Evolutionary conservation across 768 basidiomycete species (phyloP), one percentile per base, ranked within the genome.

Genomic region (Boletus bicolor): DNA sequence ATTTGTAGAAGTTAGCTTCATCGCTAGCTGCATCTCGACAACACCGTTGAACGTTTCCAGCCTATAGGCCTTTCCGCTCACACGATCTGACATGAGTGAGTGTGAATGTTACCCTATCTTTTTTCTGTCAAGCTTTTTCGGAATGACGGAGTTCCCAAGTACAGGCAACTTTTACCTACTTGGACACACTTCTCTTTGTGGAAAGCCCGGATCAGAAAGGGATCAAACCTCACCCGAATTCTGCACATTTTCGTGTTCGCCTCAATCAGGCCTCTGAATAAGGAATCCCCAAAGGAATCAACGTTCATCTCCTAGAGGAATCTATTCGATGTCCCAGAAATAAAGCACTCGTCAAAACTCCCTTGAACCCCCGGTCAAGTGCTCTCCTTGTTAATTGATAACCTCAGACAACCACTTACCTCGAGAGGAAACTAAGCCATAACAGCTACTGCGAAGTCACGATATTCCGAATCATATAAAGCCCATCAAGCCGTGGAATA

Each of bases 171-270:
- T 49, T 52, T 37, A 49, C 44, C 26, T 36, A 7, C 45, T n/a
- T 41, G 28, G 21, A 30, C 28, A 36, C 36, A 28, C 34, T 38
- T 60, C 39, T 39, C 24, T 15, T 56, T 60, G 47, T 19, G 54
- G 53, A 43, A 53, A 53, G 3, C 11, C 26, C 46, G 35, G 32
- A 17, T 35, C 21, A 43, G 37, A n/a, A 48, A 14, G 34, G 5
- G 26, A 38, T 17, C 15, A 34, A 41, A 28, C 35, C 9, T 28
- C 35, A 44, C 35, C n/a, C 15, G 28, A 14, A 7, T 9, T n/a
- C 8, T 34, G 24, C 21, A 15, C 6, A 5, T 28, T 24, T 39
- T 12, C 24, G 10, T 51, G 37, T 34, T n/a, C 43, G 36, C 14
- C 12, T 24, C 21, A 10, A 7, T 55, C 17, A 12, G 34, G 42